phyloP scores from a whole-genome alignment of 768 basidiomycete species.

The Auriscalpium orientale region DNA sequence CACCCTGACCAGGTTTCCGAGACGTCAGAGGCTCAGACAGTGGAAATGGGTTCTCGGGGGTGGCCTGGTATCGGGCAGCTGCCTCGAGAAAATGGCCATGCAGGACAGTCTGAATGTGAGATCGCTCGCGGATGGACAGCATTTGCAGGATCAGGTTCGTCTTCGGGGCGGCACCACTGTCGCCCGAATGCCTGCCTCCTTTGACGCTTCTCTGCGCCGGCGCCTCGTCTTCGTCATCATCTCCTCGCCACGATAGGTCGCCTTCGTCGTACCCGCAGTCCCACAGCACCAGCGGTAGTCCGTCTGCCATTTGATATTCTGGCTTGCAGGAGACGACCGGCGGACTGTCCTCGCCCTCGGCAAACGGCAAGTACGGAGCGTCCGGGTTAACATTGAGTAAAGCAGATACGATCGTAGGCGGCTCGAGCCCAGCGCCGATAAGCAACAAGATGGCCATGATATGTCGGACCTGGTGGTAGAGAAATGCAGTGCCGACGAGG shows the following conservation, averaged over 20 bases:
- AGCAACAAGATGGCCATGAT: constrained; percentile 91
- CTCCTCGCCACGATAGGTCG: constrained; percentile 68
- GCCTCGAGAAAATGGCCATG: constrained; percentile 59
- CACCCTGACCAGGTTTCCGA: constrained; percentile 2
- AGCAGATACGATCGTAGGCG: constrained; percentile 57
- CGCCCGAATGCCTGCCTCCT: constrained; percentile 2
- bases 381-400: constrained; percentile 62
- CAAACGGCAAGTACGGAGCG: constrained; percentile 30
- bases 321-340: constrained; percentile 68
- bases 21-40: constrained; percentile 22
- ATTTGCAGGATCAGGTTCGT: constrained; percentile 44
- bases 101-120: constrained; percentile 56
- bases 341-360: constrained; percentile 27
- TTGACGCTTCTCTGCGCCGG: constrained; percentile 15
- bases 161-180: constrained; percentile 10
- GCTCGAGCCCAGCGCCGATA: constrained; percentile 74
- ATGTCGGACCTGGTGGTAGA: constrained; percentile 94
- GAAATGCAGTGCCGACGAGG: constrained; percentile 79
- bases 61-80: constrained; percentile 42
- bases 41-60: constrained; percentile 32
- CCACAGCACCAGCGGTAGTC: constrained; percentile 87
- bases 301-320: constrained; percentile 90
- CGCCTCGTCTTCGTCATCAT: constrained; percentile 30
- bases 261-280: constrained; percentile 68
- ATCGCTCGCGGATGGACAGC: constrained; percentile 30